These are phyloP conservation scores for Solanum paucissectum DNA, from an alignment of 257 asterid genomes.

Conservation along the genomic window DNA sequence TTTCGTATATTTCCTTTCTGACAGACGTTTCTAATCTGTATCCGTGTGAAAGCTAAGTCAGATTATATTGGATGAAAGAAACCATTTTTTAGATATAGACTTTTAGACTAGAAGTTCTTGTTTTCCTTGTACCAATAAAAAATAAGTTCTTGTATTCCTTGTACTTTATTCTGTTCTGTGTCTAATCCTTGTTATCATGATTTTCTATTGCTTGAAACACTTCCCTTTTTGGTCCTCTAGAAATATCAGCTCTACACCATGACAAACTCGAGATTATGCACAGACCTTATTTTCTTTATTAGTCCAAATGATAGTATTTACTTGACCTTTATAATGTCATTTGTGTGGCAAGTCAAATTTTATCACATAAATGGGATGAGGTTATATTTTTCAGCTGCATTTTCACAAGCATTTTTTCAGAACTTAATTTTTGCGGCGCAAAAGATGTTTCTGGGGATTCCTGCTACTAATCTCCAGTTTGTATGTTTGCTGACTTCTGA, in stretches of 20 bases:
- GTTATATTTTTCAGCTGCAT: not conserved
- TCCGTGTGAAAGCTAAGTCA: not conserved
- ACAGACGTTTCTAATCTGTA: not conserved
- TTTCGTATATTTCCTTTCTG: not conserved
- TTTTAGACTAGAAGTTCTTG: not conserved
- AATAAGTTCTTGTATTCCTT: not conserved
- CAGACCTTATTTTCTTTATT: not conserved
- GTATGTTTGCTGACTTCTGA: not conserved
- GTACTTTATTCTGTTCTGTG: not conserved
- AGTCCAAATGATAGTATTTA: not conserved
- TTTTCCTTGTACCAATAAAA: not conserved
- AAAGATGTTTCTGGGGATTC: not conserved
- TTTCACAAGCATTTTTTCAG: not conserved
- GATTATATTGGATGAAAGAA: not conserved
- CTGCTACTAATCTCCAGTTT: not conserved
- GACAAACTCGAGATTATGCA: not conserved
- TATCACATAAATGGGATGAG: not conserved
- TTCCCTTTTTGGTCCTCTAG: not conserved
- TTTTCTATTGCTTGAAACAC: not conserved
- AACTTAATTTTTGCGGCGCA: not conserved
- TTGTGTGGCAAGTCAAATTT: not conserved
- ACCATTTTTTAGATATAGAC: not conserved
- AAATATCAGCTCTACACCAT: not conserved
- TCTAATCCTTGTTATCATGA: not conserved
- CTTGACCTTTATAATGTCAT: not conserved